Conservation (phyloP, 164 flowering plant genomes). For the Stephania japonica region DNA sequence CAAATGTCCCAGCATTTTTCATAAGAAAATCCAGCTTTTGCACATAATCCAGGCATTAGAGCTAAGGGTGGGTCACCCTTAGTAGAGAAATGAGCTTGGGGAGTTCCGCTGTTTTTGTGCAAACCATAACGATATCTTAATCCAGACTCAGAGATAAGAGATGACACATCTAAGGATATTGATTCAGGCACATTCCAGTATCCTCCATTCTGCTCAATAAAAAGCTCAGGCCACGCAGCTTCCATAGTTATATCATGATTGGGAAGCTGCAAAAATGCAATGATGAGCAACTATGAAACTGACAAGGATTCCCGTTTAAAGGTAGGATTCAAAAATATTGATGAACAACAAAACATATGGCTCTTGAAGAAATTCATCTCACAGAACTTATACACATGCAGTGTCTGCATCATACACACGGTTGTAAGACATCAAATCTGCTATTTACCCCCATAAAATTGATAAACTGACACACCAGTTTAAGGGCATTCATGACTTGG, state of each 20-base stretch:
- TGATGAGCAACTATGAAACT: neutral
- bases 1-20: conserved; percentile 70
- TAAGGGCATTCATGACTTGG: neutral
- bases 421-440: neutral
- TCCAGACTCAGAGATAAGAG: conserved; percentile 57
- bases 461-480: neutral
- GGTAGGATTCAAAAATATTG: neutral
- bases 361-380: neutral
- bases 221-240: conserved; percentile 91
- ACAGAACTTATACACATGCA: neutral
- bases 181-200: conserved; percentile 89
- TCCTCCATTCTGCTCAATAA: conserved; percentile 59
- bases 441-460: too few species aligned
- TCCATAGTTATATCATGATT: conserved; percentile 71
- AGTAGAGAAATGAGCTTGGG: conserved; percentile 34
- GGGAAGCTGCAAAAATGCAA: conserved; percentile 52
- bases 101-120: conserved; percentile 60
- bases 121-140: conserved; percentile 66
- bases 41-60: conserved; percentile 72
- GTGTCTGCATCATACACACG: neutral
- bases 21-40: conserved; percentile 77
- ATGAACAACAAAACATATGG: neutral
- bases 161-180: conserved; percentile 59
- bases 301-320: neutral
- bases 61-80: conserved; percentile 44